Evolutionary conservation across 2,329 filamentous ascomycete genomes (phyloP), one percentile per base, ranked within the genome.

Genomic region (Camptophora hylomeconis): DNA sequence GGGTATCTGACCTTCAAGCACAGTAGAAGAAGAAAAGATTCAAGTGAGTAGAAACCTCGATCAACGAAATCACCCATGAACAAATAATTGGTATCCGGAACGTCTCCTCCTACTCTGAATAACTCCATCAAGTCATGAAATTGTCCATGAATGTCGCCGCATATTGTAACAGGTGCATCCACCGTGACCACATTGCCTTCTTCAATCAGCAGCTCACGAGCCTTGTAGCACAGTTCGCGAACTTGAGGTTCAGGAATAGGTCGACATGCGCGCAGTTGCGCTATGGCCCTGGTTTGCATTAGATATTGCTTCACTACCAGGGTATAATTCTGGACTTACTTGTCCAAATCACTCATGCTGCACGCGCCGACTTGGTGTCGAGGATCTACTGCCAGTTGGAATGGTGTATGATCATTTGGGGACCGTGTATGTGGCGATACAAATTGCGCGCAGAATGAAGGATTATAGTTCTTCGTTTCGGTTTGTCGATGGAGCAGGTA

Each of bases 31-130:
- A 94, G 75, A 52, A 98, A 94, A 4, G 86, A 89, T 60, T 98
- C 87, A 45, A 98, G 75, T 2, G 83, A 93, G 63, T 95, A 98
- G 67, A 94, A 98, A 34, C 87, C 87, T 41, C 87, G 81, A 56
- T 98, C 87, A 51, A 98, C 87, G 47, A 94, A 98, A 57, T 98
- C 87, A 52, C 87, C 86, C 83, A 94, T 93, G 60, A 94, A 94
- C 3, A 94, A 72, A 55, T 94, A 94, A 51, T 92, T 93, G 17
- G 86, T 94, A 49, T 94, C 87, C 21, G 86, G 86, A 3, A 92
- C 82, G 52, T 93, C 83, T 39, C 86, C 86, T 37, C 86, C 86
- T 3, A 94, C 86, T 30, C 84, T 73, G 52, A 94, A 94, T 5
- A 94, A 72, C 56, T 94, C 87, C 87, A 94, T 94, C 46, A 94